Evolutionary conservation across 768 basidiomycete genomes (phyloP), one percentile per base, ranked within the genome.

Genomic region (Pholiota microspora): DNA sequence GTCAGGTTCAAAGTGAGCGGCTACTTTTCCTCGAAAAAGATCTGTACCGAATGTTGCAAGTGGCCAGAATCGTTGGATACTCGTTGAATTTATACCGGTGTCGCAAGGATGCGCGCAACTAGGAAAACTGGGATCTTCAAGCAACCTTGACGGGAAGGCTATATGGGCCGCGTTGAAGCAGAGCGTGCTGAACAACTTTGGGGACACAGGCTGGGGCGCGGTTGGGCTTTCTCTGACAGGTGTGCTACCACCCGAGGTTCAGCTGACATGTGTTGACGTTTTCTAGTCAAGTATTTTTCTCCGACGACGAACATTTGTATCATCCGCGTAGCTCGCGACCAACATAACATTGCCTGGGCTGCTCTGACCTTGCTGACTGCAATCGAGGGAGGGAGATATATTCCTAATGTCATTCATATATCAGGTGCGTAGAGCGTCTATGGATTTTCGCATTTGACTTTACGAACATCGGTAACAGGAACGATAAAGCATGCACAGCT

Each of bases 401-500:
- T 94, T 23, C 92, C 93, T 0, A 78, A 89, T 57, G 86, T 95
- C 4, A 73, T 94, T 0, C 91, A 90, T 61, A 73, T 93, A 12
- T 91, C 91, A 46, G 92, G 92, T 91, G 50, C 28, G 80, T 68
- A 5, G 3, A 16, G 49, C n/a, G 21, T 25, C n/a, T 27, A 3
- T 10, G 28, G 8, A 6, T 21, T 25, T 46, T 51, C 9, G n/a
- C 35, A 4, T 35, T 38, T 24, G 15, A 10, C 21, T 18, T 42
- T 21, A 42, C 34, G 23, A n/a, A 40, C 23, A 16, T 40, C 35
- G 7, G 4, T 8, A 36, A 29, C 32, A 94, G 93, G 94, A 0
- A 95, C 92, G 0, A 89, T 95, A 53, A 92, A 88, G 68, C 92
- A 95, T 45, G 82, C 83, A 0, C 92, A 94, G 62, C 68, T 89